Evolutionary conservation across 306 rosid genomes (phyloP), one percentile per base, ranked within the genome.

Genomic region (Ammopiptanthus mongolicus): DNA sequence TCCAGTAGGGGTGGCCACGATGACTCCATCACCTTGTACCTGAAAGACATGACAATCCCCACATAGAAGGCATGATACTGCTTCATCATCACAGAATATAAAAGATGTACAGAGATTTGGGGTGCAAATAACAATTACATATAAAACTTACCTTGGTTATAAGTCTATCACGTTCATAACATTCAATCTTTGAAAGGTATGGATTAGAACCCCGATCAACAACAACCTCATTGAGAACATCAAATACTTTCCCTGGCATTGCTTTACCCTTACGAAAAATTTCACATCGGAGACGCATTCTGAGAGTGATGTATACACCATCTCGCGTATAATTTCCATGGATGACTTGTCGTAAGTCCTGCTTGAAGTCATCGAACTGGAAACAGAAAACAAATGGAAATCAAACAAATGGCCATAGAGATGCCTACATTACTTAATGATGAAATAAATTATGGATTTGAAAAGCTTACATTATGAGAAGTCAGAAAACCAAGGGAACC

Each of bases 21-120:
- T 95, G 77, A 95, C 97, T 78, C 99, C 99, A 77, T 95, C 98
- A 66, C 96, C 99, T 91, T 95, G 99, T 78, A 95, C 99, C 99
- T 90, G 85, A 83, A 83, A 71, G 57, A 31, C 50, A 62, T 3
- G 31, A 57, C 50, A 73, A 53, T 56, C 37, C n/a, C 51, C 48
- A 48, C 41, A 65, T 31, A 55, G 47, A 83, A 63, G 59, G 65
- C 71, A 73, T 13, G 67, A 62, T 44, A 67, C 75, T 41, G 46
- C 65, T 71, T 69, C 76, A 81, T 74, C 39, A 53, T 58, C 51
- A 50, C 14, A 67, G 37, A 66, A 60, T 59, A 47, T 51, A 62
- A 31, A 21, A 41, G 50, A 33, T 71, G 58, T 15, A 53, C 61
- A 17, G 17, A 73, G 36, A 60, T 61, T 73, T 50, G 63, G 41